Evolutionary conservation across 192 early-diverging fungal species (phyloP).

Genomic region (Linnemannia zychae): DNA sequence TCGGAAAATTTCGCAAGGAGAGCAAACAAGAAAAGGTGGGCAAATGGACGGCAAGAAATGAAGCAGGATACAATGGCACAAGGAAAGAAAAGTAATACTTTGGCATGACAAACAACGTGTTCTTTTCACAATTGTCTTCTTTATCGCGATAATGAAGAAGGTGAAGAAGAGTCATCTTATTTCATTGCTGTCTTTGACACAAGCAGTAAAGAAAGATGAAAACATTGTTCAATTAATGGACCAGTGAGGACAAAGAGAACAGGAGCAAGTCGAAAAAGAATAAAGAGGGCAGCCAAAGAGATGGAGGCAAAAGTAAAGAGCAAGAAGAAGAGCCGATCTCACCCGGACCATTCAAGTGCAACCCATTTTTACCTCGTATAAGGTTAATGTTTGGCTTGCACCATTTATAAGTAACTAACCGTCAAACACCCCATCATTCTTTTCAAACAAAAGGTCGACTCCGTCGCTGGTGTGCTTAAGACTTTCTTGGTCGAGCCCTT

Average conservation of each 20-base stretch:
- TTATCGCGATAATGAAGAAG: not conserved
- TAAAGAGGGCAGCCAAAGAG: not conserved
- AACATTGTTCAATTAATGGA: not conserved
- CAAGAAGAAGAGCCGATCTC: not conserved
- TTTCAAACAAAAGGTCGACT: slow-evolving; percentile 72
- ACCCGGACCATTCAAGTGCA: not conserved
- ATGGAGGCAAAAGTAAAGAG: not conserved
- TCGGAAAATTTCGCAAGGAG: not conserved
- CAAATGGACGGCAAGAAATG: not conserved
- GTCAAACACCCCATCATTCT: not conserved
- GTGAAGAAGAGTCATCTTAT: not conserved
- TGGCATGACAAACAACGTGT: not conserved
- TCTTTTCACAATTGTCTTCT: not conserved
- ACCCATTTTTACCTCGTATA: slow-evolving; percentile 6
- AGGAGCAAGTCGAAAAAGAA: not conserved
- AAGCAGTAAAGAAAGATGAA: not conserved
- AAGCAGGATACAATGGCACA: not conserved
- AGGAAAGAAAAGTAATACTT: not conserved
- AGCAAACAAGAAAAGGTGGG: not conserved
- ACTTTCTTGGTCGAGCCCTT: slow-evolving; percentile 96
- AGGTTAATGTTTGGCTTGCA: slow-evolving; percentile 14
- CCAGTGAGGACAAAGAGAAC: not conserved
- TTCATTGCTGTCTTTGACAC: not conserved
- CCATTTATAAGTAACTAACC: not conserved
- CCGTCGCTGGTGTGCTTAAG: slow-evolving; percentile 85